Evolutionary conservation across 345 rosid genomes (phyloP).

Genomic region (Rhodamnia rubescens): DNA sequence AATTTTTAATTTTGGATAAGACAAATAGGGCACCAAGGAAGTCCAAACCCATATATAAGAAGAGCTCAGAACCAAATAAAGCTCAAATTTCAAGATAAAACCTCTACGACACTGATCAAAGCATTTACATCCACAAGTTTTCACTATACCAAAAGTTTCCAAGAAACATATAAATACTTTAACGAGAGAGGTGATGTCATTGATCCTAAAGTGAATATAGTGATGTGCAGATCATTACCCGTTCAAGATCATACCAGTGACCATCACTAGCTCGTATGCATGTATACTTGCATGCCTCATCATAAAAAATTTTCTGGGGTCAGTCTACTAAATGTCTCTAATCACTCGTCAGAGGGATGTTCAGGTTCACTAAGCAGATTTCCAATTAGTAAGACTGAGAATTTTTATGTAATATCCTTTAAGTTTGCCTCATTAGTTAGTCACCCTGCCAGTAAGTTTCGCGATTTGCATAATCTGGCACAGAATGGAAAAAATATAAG

Average conservation of each 20-base stretch:
- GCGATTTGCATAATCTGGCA: neutral
- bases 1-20: neutral
- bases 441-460: neutral
- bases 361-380: neutral
- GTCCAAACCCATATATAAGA: neutral
- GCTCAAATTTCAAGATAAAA: neutral
- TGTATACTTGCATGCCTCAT: neutral
- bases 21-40: neutral
- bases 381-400: neutral
- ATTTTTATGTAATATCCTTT: neutral
- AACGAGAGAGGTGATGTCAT: neutral
- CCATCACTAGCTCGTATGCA: neutral
- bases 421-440: neutral
- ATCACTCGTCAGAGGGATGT: neutral
- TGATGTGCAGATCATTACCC: neutral
- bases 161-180: neutral
- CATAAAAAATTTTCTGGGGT: neutral
- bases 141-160: neutral
- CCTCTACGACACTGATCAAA: neutral
- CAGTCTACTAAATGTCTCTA: neutral
- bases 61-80: neutral
- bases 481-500: neutral
- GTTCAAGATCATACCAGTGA: neutral
- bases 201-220: neutral
- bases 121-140: neutral